Conservation (phyloP, 2,329 filamentous ascomycete species). For the Aspergillus brasiliensis region DNA sequence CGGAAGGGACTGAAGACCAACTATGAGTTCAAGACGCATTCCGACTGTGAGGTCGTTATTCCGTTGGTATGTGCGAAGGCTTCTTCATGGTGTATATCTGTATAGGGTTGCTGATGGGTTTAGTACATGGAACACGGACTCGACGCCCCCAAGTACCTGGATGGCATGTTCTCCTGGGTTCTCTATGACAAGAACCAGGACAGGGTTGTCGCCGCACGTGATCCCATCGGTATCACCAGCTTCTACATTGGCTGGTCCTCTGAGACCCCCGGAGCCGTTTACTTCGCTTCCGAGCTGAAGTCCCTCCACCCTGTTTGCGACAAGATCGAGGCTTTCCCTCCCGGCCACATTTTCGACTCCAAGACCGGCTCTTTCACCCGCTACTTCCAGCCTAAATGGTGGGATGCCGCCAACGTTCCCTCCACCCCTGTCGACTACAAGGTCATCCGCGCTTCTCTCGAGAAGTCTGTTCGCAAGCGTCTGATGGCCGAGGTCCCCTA, state of each 20-base stretch:
- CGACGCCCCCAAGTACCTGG: slow-evolving; percentile 88
- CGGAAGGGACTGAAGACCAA: slow-evolving; percentile 80
- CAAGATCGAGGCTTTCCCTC: slow-evolving; percentile 90
- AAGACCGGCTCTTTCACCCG: slow-evolving; percentile 80
- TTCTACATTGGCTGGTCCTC: slow-evolving; percentile 95
- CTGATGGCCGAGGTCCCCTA: slow-evolving; percentile 99
- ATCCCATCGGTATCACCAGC: slow-evolving; percentile 95
- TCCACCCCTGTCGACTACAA: slow-evolving; percentile 80
- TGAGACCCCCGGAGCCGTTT: slow-evolving; percentile 77
- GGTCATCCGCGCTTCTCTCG: slow-evolving; percentile 75
- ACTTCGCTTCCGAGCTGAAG: slow-evolving; percentile 97
- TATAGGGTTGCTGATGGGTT: slow-evolving; percentile 20
- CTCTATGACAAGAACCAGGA: slow-evolving; percentile 95
- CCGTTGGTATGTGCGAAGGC: slow-evolving; percentile 69
- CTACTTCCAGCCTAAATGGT: slow-evolving; percentile 93
- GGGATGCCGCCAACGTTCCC: slow-evolving; percentile 79
- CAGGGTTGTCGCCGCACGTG: slow-evolving; percentile 88
- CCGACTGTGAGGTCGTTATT: slow-evolving; percentile 98
- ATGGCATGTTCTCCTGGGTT: slow-evolving; percentile 99
- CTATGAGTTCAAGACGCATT: slow-evolving; percentile 98
- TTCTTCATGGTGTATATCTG: not conserved
- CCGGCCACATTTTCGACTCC: slow-evolving; percentile 94
- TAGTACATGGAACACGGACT: slow-evolving; percentile 91
- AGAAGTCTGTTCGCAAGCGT: slow-evolving; percentile 90
- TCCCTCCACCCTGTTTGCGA: slow-evolving; percentile 91